Conservation (phyloP, 179 eudicot genomes). For the Beta lomatogona region DNA sequence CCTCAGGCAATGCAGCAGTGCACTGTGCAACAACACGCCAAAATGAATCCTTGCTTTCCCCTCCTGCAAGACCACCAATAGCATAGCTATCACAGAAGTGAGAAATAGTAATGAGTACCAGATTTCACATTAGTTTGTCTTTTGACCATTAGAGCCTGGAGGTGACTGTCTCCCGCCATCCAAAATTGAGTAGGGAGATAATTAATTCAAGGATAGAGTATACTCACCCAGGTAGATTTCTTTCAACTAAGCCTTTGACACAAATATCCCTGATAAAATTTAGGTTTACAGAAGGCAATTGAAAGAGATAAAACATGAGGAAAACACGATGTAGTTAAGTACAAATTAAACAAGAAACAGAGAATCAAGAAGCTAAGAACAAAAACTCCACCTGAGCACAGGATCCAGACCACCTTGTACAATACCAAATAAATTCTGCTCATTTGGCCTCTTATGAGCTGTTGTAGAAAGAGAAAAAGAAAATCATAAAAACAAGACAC, state of each 20-base stretch:
- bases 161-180: background rate
- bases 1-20: constrained; percentile 85
- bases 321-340: background rate
- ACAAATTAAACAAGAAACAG: background rate
- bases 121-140: too few relatives aligned
- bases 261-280: constrained; percentile 72
- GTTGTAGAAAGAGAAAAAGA: constrained; percentile 19
- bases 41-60: constrained; percentile 95
- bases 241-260: constrained; percentile 80
- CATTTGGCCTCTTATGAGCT: constrained; percentile 87
- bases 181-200: too few relatives aligned
- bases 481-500: background rate
- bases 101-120: background rate
- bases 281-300: background rate
- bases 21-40: constrained; percentile 98
- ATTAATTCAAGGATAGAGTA: background rate
- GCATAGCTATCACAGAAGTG: constrained; percentile 77
- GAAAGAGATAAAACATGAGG: background rate
- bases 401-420: constrained; percentile 97
- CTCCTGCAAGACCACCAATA: constrained; percentile 96
- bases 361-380: background rate
- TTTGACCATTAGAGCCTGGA: background rate
- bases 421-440: constrained; percentile 89
- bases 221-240: constrained; percentile 86
- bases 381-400: constrained; percentile 52